Percentiles rank a stretch among this genome's conserved stretches.
Evolutionary conservation across 306 rosid species (phyloP).

Genomic region (Lablab purpureus): DNA sequence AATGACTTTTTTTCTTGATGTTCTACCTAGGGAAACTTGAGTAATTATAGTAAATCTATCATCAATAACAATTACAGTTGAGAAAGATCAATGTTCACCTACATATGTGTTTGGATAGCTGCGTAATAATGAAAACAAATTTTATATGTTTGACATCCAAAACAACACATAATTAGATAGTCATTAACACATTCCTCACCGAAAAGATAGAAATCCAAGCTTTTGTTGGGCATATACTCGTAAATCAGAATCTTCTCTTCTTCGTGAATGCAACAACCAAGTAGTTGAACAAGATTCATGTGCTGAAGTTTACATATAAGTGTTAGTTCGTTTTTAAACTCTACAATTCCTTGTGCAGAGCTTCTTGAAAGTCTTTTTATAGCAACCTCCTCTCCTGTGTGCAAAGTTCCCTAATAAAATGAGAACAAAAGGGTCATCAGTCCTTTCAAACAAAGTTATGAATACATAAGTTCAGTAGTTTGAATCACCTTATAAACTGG

Average conservation of each 20-base stretch:
- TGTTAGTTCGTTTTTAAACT: not conserved
- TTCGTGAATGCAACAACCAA: not conserved
- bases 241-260: not conserved
- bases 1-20: too few relatives aligned
- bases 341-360: not conserved
- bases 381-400: not conserved
- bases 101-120: too few relatives aligned
- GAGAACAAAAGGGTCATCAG: not conserved
- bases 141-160: too few relatives aligned
- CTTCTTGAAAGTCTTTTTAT: not conserved
- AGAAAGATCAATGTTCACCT: too few relatives aligned
- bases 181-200: too few relatives aligned
- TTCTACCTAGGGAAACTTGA: too few relatives aligned
- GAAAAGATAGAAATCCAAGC: too few relatives aligned
- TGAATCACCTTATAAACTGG: conserved; percentile 49
- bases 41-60: too few relatives aligned
- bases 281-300: not conserved
- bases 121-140: too few relatives aligned
- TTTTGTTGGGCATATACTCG: too few relatives aligned
- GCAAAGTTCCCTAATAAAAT: not conserved
- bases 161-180: too few relatives aligned
- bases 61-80: too few relatives aligned
- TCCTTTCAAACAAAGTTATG: not conserved
- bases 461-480: not conserved
- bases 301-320: not conserved